phyloP scores from a whole-genome alignment of 2,329 filamentous ascomycete genomes.

The Colletotrichum tamarilloi region DNA sequence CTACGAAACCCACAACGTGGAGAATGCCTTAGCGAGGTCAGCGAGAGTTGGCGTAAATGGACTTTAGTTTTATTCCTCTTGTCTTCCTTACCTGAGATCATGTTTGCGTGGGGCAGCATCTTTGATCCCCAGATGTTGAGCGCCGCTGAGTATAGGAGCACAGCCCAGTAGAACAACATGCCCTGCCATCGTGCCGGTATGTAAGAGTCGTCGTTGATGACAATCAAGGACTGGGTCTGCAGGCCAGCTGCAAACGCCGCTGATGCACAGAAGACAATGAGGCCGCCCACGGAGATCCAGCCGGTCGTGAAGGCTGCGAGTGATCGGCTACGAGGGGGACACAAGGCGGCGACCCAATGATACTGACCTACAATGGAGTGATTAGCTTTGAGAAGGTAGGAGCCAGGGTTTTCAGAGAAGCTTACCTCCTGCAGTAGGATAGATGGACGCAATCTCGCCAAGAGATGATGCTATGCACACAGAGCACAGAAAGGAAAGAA shows the following conservation, averaged over 20 bases:
- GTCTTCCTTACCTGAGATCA: slow-evolving; percentile 29
- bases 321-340: slow-evolving; percentile 45
- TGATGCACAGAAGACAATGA: slow-evolving; percentile 56
- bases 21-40: slow-evolving; percentile 33
- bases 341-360: slow-evolving; percentile 56
- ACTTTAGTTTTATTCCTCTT: background rate
- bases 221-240: slow-evolving; percentile 55
- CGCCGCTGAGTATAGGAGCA: slow-evolving; percentile 49
- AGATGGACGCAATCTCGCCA: slow-evolving; percentile 52
- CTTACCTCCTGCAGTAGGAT: slow-evolving; percentile 46
- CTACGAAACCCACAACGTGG: slow-evolving; percentile 43
- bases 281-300: slow-evolving; percentile 59
- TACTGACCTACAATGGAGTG: slow-evolving; percentile 49
- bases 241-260: slow-evolving; percentile 58
- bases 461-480: slow-evolving; percentile 51
- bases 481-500: slow-evolving; percentile 54
- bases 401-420: background rate
- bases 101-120: slow-evolving; percentile 50
- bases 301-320: slow-evolving; percentile 53
- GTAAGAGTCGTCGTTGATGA: slow-evolving; percentile 53
- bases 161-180: slow-evolving; percentile 58
- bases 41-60: too few species aligned
- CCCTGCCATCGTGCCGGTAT: slow-evolving; percentile 54
- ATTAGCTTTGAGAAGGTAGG: background rate
- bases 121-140: slow-evolving; percentile 55